Conservation (phyloP, 441 rosid genomes). For the Euphorbia celastroides region DNA sequence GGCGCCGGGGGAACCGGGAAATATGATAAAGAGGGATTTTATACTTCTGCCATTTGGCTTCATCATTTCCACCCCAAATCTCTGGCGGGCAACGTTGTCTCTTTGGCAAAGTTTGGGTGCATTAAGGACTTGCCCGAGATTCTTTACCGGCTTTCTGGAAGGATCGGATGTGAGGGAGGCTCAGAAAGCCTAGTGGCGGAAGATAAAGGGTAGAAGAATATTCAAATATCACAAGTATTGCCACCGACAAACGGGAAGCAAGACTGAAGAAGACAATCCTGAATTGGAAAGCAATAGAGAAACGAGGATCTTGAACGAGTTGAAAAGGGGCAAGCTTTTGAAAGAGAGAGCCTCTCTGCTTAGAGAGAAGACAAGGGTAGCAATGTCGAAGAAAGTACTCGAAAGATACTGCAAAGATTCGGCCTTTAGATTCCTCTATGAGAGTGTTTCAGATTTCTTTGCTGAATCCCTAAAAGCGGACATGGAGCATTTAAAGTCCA, state of each 20-base stretch:
- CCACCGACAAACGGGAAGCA: no score
- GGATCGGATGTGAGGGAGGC: no score
- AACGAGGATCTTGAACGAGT: no score
- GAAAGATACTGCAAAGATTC: constrained; percentile 16
- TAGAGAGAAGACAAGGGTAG: constrained; percentile 9
- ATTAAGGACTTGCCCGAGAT: no score
- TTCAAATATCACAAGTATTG: no score
- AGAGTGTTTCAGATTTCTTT: constrained; percentile 20
- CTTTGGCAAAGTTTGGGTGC: not conserved
- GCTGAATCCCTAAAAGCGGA: constrained; percentile 18
- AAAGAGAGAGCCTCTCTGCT: constrained; percentile 15
- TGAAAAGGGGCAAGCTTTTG: constrained; percentile 2
- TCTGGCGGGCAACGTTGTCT: not conserved
- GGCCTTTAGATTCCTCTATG: constrained; percentile 20
- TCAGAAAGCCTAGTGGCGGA: no score
- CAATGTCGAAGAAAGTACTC: constrained; percentile 16
- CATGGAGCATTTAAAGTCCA: constrained; percentile 13
- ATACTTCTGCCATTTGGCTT: constrained; percentile 9
- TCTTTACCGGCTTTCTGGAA: no score
- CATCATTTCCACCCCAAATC: not conserved
- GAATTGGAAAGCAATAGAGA: no score
- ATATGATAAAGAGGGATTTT: constrained; percentile 27
- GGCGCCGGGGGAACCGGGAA: constrained; percentile 25
- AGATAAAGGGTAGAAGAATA: no score
- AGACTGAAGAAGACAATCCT: no score